These are phyloP conservation scores for Fusarium drepaniforme DNA, from an alignment of 2,329 filamentous ascomycete species.

Conservation along the genomic window DNA sequence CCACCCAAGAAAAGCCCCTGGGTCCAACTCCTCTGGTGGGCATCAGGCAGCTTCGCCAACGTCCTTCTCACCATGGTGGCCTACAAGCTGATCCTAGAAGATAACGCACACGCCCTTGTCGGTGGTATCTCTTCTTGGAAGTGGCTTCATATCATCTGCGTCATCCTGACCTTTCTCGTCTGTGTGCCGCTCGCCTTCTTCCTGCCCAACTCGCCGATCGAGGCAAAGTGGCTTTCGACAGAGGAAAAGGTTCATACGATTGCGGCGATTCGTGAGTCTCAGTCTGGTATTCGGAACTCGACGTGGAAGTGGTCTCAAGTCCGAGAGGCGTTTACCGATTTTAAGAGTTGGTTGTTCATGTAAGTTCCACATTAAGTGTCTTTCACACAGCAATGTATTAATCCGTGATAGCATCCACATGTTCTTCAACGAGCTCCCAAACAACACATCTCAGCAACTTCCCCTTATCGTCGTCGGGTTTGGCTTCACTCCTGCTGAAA, in stretches of 20 bases:
- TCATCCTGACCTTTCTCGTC: not conserved
- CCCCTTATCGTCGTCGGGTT: not conserved
- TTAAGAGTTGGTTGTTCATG: not conserved
- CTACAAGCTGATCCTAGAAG: not conserved
- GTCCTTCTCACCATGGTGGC: not conserved
- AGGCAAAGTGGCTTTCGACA: slow-evolving; percentile 3
- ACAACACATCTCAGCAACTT: not conserved
- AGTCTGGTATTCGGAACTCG: slow-evolving; percentile 1
- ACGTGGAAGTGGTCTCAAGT: not conserved
- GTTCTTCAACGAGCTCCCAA: slow-evolving; percentile 1
- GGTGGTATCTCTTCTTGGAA: not conserved
- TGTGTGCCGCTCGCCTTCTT: not conserved
- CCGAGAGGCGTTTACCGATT: not conserved
- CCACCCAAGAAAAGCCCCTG: not conserved
- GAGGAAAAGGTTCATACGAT: slow-evolving; percentile 3
- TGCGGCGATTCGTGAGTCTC: not conserved
- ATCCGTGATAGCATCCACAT: not conserved
- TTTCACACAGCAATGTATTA: not conserved
- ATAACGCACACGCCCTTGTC: not conserved
- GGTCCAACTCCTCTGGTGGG: not conserved
- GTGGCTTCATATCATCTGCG: not conserved
- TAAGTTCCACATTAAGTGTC: not conserved
- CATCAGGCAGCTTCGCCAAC: not conserved
- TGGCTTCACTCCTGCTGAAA: not conserved
- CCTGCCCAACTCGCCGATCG: not conserved